Percentiles rank a stretch among this genome's conserved stretches.
Evolutionary conservation across 2,329 filamentous ascomycete genomes (phyloP).

Genomic region (Fusarium pininemorale): DNA sequence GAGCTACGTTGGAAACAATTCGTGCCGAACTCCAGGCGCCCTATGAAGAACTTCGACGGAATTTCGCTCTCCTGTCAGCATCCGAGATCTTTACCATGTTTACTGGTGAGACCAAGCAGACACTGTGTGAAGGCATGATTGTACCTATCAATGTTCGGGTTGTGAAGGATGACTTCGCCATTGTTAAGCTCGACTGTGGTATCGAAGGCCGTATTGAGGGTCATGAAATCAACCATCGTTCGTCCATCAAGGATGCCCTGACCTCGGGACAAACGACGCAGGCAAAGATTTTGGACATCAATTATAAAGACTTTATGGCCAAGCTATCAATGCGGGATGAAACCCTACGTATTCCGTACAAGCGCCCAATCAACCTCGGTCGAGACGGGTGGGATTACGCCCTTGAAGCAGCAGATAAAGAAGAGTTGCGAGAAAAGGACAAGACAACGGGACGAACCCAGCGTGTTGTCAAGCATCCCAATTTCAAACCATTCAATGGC

Average conservation of each 20-base stretch:
- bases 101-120: constrained; percentile 89
- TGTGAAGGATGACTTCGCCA: constrained; percentile 90
- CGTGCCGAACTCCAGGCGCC: constrained; percentile 90
- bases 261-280: constrained; percentile 84
- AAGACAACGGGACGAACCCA: constrained; percentile 85
- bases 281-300: constrained; percentile 87
- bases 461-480: constrained; percentile 95
- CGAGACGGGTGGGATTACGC: constrained; percentile 87
- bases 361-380: constrained; percentile 74
- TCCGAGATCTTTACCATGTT: constrained; percentile 96
- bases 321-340: constrained; percentile 88
- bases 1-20: constrained; percentile 95
- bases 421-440: constrained; percentile 86
- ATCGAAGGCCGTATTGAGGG: constrained; percentile 89
- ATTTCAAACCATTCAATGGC: constrained; percentile 93
- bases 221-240: constrained; percentile 79
- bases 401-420: constrained; percentile 82
- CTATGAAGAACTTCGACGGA: constrained; percentile 91
- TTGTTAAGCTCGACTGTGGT: constrained; percentile 92
- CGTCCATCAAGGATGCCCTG: constrained; percentile 77
- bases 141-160: constrained; percentile 88
- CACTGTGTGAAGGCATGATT: constrained; percentile 89
- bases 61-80: constrained; percentile 74
- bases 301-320: constrained; percentile 84
- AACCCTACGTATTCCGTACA: constrained; percentile 76